Evolutionary conservation across 306 rosid species (phyloP).

Genomic region (Trifolium pratense): DNA sequence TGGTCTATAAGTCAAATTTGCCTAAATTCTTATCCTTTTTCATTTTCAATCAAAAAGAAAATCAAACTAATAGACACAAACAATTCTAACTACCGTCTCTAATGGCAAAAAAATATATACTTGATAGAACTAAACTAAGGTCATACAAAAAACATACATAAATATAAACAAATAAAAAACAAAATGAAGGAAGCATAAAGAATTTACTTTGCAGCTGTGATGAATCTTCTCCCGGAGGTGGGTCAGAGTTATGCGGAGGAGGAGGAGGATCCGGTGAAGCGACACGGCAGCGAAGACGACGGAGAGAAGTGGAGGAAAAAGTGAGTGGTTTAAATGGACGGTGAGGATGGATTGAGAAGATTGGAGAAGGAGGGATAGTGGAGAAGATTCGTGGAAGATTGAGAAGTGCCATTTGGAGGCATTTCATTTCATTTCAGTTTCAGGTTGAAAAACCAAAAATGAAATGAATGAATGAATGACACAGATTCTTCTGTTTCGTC

Average conservation of each 20-base stretch:
- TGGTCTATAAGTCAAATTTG: neutral
- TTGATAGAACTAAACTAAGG: too few relatives aligned
- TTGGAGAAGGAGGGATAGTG: slow-evolving; percentile 33
- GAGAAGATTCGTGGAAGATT: slow-evolving; percentile 9
- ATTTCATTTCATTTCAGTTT: slow-evolving; percentile 22
- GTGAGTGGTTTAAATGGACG: slow-evolving; percentile 40
- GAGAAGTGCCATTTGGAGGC: slow-evolving; percentile 51
- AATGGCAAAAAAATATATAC: neutral
- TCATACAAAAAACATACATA: neutral
- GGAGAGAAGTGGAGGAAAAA: slow-evolving; percentile 28
- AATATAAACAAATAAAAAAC: neutral
- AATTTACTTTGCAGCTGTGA: slow-evolving; percentile 39
- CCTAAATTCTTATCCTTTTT: neutral
- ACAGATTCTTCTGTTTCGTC: neutral
- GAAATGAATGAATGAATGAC: neutral
- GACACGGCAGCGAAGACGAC: slow-evolving; percentile 52
- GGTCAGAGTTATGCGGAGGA: slow-evolving; percentile 40
- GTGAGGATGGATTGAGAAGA: slow-evolving; percentile 40
- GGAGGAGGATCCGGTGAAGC: slow-evolving; percentile 59
- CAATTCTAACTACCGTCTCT: neutral
- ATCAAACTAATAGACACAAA: neutral
- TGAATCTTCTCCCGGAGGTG: slow-evolving; percentile 40
- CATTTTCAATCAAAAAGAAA: slow-evolving; percentile 18
- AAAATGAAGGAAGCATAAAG: neutral
- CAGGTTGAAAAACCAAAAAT: neutral